These are phyloP conservation scores for Begonia loranthoides DNA, from an alignment of 306 rosid genomes.

Conservation along the genomic window DNA sequence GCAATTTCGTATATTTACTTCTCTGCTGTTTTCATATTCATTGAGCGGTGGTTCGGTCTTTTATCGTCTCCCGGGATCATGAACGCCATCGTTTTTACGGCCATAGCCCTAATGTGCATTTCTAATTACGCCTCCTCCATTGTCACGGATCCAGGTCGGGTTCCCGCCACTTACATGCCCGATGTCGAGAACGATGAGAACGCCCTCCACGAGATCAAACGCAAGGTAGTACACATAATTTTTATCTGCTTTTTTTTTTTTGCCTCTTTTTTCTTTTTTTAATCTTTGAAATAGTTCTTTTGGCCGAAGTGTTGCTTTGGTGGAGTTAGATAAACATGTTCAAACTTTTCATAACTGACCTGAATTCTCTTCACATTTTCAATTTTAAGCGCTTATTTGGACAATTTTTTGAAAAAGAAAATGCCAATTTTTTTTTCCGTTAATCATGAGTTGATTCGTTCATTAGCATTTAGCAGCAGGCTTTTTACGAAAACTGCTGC, in stretches of 20 bases:
- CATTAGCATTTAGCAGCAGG: neutral
- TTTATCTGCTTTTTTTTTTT: neutral
- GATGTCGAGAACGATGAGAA: slow-evolving; percentile 54
- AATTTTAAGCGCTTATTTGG: too few species aligned
- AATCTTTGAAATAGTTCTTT: neutral
- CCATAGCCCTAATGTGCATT: slow-evolving; percentile 37
- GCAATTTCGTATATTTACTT: slow-evolving; percentile 50
- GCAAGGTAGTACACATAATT: slow-evolving; percentile 45
- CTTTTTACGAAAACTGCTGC: neutral
- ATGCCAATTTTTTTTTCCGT: neutral
- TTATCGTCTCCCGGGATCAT: slow-evolving; percentile 77
- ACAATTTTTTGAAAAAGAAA: neutral
- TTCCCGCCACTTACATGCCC: slow-evolving; percentile 60
- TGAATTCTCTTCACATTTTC: too few species aligned
- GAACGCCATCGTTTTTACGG: slow-evolving; percentile 74
- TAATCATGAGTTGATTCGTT: neutral
- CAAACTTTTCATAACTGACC: too few species aligned
- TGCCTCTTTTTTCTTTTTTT: neutral
- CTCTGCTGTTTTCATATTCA: slow-evolving; percentile 66
- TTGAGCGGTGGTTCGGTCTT: slow-evolving; percentile 85
- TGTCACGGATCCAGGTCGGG: slow-evolving; percentile 75
- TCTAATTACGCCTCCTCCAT: slow-evolving; percentile 42
- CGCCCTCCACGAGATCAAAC: slow-evolving; percentile 91
- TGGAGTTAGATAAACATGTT: too few species aligned
- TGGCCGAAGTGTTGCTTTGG: neutral